Conservation (phyloP, 2,329 filamentous ascomycete species). For the Arthrobotrys conoides region DNA sequence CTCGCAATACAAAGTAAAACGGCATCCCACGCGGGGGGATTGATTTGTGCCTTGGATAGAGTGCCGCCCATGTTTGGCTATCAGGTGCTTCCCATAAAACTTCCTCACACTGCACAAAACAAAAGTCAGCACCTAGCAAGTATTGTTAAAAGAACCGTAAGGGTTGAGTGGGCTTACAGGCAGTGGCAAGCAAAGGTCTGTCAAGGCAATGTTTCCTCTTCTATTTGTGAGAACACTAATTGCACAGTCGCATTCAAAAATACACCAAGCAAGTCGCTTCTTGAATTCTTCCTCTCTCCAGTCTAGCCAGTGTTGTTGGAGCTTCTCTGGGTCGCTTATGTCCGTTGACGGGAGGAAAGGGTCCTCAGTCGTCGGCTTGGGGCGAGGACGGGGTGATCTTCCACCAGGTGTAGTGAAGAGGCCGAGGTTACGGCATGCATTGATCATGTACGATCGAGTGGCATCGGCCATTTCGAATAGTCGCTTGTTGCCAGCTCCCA, state of each 20-base stretch:
- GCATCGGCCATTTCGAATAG: conserved; percentile 64
- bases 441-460: conserved; percentile 63
- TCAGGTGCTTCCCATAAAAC: conserved; percentile 63
- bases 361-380: conserved; percentile 49
- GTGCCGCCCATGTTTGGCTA: conserved; percentile 62
- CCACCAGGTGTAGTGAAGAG: conserved; percentile 61
- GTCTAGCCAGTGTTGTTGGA: conserved; percentile 62
- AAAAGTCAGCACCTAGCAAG: neutral
- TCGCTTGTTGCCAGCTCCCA: conserved; percentile 63
- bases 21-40: conserved; percentile 61
- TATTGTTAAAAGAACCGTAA: neutral
- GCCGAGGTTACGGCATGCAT: conserved; percentile 63
- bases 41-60: conserved; percentile 56
- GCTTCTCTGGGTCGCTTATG: conserved; percentile 58
- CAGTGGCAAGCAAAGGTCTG: conserved; percentile 63
- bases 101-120: conserved; percentile 61
- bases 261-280: conserved; percentile 64
- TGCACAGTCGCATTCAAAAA: conserved; percentile 64
- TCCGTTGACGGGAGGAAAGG: conserved; percentile 46
- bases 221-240: conserved; percentile 64
- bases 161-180: conserved; percentile 49
- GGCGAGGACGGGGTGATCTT: conserved; percentile 39
- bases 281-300: conserved; percentile 64
- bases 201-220: conserved; percentile 64
- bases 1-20: conserved; percentile 63